Conservation (phyloP, 192 early-diverging fungal genomes). For the Ambispora gerdemannii region DNA sequence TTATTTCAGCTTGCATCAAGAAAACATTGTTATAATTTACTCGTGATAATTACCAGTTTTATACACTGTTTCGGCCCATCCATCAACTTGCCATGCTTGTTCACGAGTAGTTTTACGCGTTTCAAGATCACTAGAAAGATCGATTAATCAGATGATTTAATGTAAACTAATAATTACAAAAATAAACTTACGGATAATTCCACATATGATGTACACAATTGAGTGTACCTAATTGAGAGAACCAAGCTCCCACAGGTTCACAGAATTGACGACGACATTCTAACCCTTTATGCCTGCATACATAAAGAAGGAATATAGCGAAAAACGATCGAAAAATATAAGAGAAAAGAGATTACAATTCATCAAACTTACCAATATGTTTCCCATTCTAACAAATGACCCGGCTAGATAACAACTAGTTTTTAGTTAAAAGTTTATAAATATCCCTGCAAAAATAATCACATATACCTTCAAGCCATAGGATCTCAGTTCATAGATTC, state of each 20-base stretch:
- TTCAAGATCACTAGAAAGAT: conserved; percentile 65
- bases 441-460: too few relatives aligned
- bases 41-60: conserved; percentile 64
- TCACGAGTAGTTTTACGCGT: conserved; percentile 87
- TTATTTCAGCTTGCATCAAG: neutral
- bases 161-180: neutral
- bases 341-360: too few relatives aligned
- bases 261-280: conserved; percentile 85
- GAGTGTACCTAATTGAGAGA: conserved; percentile 83
- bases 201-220: conserved; percentile 93
- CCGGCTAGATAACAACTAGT: conserved; percentile 56
- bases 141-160: neutral
- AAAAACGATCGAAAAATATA: too few relatives aligned
- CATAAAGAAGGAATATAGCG: neutral
- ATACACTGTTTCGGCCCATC: conserved; percentile 88
- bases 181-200: conserved; percentile 70
- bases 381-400: conserved; percentile 90
- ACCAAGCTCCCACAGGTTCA: conserved; percentile 95
- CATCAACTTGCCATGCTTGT: conserved; percentile 89
- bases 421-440: neutral
- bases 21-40: neutral
- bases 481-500: conserved; percentile 89
- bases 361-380: conserved; percentile 61
- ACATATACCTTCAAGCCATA: conserved; percentile 72
- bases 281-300: conserved; percentile 71